phyloP scores from a whole-genome alignment of 2,329 filamentous ascomycete species.

The Xylariaceae sp. region DNA sequence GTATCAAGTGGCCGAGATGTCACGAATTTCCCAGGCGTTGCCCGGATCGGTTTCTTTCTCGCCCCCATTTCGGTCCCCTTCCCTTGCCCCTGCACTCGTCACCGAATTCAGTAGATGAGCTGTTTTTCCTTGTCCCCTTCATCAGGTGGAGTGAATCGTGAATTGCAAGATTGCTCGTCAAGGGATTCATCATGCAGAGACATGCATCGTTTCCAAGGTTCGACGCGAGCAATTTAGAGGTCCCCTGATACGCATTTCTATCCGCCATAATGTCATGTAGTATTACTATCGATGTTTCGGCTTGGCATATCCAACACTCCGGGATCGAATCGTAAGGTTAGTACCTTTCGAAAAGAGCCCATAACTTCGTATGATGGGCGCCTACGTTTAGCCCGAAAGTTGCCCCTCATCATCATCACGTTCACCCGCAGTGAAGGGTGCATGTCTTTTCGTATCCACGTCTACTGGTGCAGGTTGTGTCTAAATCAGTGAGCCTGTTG shows the following conservation, averaged over 20 bases:
- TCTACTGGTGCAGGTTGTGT: conserved; percentile 16
- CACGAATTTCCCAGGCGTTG: conserved; percentile 7
- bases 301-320: conserved; percentile 19
- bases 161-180: conserved; percentile 2
- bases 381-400: conserved; percentile 25
- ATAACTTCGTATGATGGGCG: conserved; percentile 19
- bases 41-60: conserved; percentile 13
- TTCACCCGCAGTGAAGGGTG: conserved; percentile 19
- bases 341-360: too few species aligned
- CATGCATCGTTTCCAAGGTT: conserved; percentile 23
- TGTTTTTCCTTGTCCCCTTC: neutral
- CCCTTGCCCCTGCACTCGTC: conserved; percentile 8
- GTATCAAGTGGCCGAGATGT: too few species aligned
- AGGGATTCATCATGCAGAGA: conserved; percentile 14
- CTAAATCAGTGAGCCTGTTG: conserved; percentile 21
- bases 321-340: too few species aligned
- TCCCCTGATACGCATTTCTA: conserved; percentile 7
- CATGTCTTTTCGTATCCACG: conserved; percentile 20
- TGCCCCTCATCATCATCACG: conserved; percentile 21
- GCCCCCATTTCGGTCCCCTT: too few species aligned
- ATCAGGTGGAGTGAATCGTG: conserved; percentile 5
- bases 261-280: neutral
- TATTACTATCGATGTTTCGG: conserved; percentile 13
- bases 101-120: conserved; percentile 1
- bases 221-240: conserved; percentile 14